These are phyloP conservation scores for Peronosclerospora sorghi DNA, from an alignment of 352 stramenopile genomes.

Conservation along the genomic window DNA sequence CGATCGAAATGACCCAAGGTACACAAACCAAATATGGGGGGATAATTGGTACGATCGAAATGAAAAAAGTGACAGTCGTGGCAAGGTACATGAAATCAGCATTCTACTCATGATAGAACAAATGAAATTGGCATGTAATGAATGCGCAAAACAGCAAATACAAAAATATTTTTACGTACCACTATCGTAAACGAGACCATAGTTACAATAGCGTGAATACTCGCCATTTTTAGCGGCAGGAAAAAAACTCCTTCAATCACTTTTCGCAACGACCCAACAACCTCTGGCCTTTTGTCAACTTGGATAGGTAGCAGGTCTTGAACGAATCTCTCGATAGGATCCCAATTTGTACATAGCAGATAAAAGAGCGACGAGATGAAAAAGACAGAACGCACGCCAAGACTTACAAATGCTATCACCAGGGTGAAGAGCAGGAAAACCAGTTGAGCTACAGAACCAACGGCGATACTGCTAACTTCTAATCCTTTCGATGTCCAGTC, in stretches of 20 bases:
- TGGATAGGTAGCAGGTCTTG: constrained; percentile 69
- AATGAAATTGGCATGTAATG: neutral
- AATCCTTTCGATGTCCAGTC: constrained; percentile 80
- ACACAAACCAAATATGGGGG: constrained; percentile 78
- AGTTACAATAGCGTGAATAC: constrained; percentile 79
- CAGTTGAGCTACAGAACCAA: constrained; percentile 73
- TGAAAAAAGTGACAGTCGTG: constrained; percentile 80
- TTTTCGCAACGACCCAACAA: constrained; percentile 60
- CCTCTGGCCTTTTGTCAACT: constrained; percentile 54
- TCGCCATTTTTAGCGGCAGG: constrained; percentile 81
- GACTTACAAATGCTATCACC: constrained; percentile 76
- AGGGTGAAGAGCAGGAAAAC: constrained; percentile 68
- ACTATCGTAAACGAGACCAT: constrained; percentile 80
- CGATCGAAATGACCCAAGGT: constrained; percentile 72
- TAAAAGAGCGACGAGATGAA: constrained; percentile 85
- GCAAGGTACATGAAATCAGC: constrained; percentile 81
- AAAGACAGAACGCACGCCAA: constrained; percentile 80
- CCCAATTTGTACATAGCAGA: constrained; percentile 76
- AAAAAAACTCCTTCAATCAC: constrained; percentile 84
- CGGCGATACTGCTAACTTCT: constrained; percentile 72
- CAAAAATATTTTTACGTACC: constrained; percentile 22
- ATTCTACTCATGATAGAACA: constrained; percentile 29
- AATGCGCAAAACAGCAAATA: neutral
- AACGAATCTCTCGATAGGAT: constrained; percentile 78
- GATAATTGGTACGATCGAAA: constrained; percentile 84